Conservation (phyloP, 1,284 basidiomycete genomes). For the Anthracocystis setariae region DNA sequence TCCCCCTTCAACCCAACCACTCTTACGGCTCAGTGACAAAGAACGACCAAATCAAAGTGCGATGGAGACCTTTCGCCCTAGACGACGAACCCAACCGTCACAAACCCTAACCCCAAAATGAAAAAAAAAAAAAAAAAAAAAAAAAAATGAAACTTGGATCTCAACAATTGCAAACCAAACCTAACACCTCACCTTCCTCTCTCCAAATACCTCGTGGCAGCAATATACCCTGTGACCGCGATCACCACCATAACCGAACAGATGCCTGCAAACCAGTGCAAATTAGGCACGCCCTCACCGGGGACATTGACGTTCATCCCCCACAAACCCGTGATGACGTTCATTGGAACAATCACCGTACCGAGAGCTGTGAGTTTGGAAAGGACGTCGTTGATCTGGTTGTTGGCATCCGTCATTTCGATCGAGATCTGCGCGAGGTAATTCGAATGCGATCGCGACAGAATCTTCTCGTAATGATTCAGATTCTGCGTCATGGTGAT, state of each 20-base stretch:
- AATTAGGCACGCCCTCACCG: conserved; percentile 58
- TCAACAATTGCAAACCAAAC: not conserved
- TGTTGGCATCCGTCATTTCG: conserved; percentile 88
- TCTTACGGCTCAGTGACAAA: conserved; percentile 25
- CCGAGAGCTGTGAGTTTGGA: conserved; percentile 98
- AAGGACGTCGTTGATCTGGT: conserved; percentile 97
- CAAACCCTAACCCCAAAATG: not conserved
- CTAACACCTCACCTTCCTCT: conserved; percentile 21
- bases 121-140: no score
- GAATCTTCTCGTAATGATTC: conserved; percentile 77
- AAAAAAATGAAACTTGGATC: not conserved
- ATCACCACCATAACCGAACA: conserved; percentile 62
- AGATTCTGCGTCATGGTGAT: conserved; percentile 99
- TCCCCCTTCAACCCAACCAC: conserved; percentile 6
- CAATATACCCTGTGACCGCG: conserved; percentile 63
- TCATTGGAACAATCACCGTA: conserved; percentile 84
- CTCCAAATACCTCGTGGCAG: conserved; percentile 64
- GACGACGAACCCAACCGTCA: conserved; percentile 39
- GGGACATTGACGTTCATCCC: conserved; percentile 68
- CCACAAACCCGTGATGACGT: conserved; percentile 68
- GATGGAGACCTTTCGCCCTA: conserved; percentile 24
- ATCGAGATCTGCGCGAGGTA: conserved; percentile 70
- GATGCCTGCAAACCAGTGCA: conserved; percentile 65
- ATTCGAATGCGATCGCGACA: conserved; percentile 98
- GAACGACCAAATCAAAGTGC: conserved; percentile 37